Base-by-base conservation (phyloP, 345 rosid genomes). In the Cardamine resedifolia region DNA sequence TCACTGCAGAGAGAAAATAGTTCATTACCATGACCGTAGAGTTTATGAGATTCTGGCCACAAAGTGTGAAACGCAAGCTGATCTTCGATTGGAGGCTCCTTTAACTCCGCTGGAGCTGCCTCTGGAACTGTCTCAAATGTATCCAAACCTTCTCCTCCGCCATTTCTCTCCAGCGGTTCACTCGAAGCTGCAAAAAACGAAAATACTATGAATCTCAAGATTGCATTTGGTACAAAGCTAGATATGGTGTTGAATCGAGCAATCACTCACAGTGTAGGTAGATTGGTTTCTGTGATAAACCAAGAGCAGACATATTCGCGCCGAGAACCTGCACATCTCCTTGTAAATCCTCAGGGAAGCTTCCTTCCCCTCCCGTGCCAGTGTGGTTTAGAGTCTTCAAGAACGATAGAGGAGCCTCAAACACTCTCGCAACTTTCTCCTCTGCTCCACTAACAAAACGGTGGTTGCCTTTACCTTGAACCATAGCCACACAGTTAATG, bases 11-110 rank as follows among this genome's bases (percentile, higher is more conserved):
- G 78, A 47, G 99, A 88, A 74, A 83, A 89, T 34, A 95, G 80
- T 81, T 91, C 97, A 76, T 95, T 95, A 56, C 97, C 97, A 81
- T 95, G 98, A 76, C 96, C 96, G 31, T 87, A 91, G 50, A 95
- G 96, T 79, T 91, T 95, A 76, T 91, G 94, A 4, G 99, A 85
- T 76, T 91, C 99, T 0, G 99, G 97, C 99, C 97, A 91, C 28
- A 95, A 59, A 2, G 97, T 91, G 73, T 91, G 85, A 85, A 87
- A 90, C 45, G 96, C 87, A 74, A 95, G 86, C 77, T 95, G 96
- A 61, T 91, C 99, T 84, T 91, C 99, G 10, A 90, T 80, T 20
- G 96, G 99, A 73, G 96, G 93, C 74, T 95, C 87, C 4, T 89
- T 85, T 65, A 95, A 83, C 65, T 84, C 89, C 57, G 79, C 86